Evolutionary conservation across 2,329 filamentous ascomycete species (phyloP), one percentile per base, ranked within the genome.

Genomic region (Pezicula rhizophila): DNA sequence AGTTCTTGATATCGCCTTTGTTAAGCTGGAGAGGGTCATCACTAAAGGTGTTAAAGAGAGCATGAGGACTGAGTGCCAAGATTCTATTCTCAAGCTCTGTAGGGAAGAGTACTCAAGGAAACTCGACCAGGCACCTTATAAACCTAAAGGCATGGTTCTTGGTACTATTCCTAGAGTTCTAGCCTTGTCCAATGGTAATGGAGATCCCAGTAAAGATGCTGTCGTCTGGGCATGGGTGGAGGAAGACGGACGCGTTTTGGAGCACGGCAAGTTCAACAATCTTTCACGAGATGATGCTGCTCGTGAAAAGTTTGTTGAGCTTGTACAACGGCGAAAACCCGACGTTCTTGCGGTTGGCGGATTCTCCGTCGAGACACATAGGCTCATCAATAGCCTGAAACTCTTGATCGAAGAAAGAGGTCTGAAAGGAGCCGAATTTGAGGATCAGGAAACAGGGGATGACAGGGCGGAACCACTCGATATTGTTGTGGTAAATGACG

Each of bases 91-190:
- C n/a, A 88, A 85, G 61, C 79, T 84, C 47, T 95, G 91, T 60
- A 86, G 93, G 45, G 89, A 95, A 57, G 87, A 90, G 53, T 97
- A 93, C 67, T 87, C 85, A 39, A 85, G 87, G 67, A 87, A 90
- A 64, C 80, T 99, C 20, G 93, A 99, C 61, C 93, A 99, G 68
- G 91, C 93, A 8, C 93, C 93, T 0, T 95, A 91, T 70, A 96
- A 96, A 68, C 91, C 93, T 5, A 91, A 92, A 68, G 91, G 90
- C 8, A 89, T 96, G 80, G 79, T 90, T 17, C 75, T 95, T 35
- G 93, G 93, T 23, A 96, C 91, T 0, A 79, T 85, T 6, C 91
- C 93, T 41, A 85, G 92, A 28, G 89, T 96, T 5, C 77, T 99
- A 42, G 82, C 91, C 4, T 70, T 99, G 18, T 92, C 91, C 3